These are phyloP conservation scores for Termitomyces sp. DNA, from an alignment of 768 basidiomycete genomes.

Conservation along the genomic window DNA sequence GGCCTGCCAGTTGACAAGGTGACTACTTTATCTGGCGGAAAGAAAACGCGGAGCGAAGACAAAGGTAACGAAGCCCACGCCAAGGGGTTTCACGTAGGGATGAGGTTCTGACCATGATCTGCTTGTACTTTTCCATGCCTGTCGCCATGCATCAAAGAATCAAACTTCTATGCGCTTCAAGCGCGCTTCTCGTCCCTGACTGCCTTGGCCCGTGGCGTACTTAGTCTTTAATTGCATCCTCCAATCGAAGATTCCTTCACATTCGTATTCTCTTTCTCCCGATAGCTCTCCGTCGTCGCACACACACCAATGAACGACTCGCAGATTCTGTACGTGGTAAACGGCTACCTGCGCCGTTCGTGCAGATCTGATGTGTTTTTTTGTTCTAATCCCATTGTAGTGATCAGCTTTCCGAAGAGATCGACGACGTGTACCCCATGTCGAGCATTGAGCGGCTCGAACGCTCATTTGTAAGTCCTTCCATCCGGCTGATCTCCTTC, in stretches of 20 bases:
- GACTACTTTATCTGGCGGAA: neutral
- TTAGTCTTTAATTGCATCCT: constrained; percentile 2
- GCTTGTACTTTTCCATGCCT: constrained; percentile 9
- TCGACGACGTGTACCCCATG: constrained; percentile 5
- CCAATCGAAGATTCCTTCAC: neutral
- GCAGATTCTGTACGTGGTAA: constrained; percentile 4
- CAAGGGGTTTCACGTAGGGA: neutral
- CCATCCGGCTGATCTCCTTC: neutral
- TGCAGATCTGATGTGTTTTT: neutral
- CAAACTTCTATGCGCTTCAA: constrained; percentile 10
- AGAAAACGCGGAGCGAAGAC: constrained; percentile 6
- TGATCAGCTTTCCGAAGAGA: neutral
- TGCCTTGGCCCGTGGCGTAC: constrained; percentile 6
- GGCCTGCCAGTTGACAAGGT: constrained; percentile 1
- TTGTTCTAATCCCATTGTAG: neutral
- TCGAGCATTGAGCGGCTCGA: constrained; percentile 11
- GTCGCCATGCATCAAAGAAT: constrained; percentile 14
- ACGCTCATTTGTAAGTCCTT: constrained; percentile 14
- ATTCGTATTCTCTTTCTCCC: neutral
- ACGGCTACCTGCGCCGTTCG: no score
- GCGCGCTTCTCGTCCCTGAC: constrained; percentile 8
- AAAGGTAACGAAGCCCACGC: neutral
- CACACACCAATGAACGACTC: constrained; percentile 1
- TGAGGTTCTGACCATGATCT: constrained; percentile 1
- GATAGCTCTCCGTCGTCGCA: neutral